Percentiles rank a stretch among this genome's conserved stretches.
Conservation (phyloP, 2,329 filamentous ascomycete species). For the Paraphaeosphaeria sporulosa region DNA sequence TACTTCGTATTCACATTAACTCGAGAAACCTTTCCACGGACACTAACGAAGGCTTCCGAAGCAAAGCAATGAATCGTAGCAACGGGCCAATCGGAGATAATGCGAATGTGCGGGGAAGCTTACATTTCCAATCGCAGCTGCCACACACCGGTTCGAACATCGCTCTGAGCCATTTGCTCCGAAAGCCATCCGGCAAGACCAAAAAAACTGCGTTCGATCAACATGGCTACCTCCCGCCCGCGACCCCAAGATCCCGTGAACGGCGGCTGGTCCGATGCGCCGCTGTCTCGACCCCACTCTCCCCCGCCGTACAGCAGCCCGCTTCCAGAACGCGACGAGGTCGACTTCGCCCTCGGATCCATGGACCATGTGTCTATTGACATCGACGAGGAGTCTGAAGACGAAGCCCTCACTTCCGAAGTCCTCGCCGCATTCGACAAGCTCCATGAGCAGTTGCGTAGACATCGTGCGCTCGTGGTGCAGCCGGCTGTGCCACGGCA, state of each 20-base stretch:
- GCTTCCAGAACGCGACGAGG: not conserved
- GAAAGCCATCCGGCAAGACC: no score
- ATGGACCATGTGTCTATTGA: not conserved
- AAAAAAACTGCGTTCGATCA: not conserved
- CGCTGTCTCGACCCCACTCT: not conserved
- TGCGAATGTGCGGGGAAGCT: constrained; percentile 3
- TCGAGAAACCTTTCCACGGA: no score
- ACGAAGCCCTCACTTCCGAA: not conserved
- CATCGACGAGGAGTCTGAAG: not conserved
- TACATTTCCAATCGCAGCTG: no score
- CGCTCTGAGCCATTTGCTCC: no score
- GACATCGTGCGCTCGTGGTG: not conserved
- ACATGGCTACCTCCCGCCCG: constrained; percentile 1
- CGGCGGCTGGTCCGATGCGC: not conserved
- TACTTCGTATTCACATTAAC: no score
- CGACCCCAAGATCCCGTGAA: not conserved
- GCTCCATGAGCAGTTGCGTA: constrained; percentile 4
- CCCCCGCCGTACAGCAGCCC: constrained; percentile 10
- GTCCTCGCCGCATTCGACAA: not conserved
- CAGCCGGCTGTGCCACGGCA: not conserved
- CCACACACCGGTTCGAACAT: not conserved
- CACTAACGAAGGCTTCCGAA: no score
- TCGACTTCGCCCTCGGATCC: not conserved
- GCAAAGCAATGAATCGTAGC: not conserved
- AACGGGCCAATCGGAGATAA: constrained; percentile 9